Evolutionary conservation across 2,329 filamentous ascomycete species (phyloP).

Genomic region (Fusarium aywerte): DNA sequence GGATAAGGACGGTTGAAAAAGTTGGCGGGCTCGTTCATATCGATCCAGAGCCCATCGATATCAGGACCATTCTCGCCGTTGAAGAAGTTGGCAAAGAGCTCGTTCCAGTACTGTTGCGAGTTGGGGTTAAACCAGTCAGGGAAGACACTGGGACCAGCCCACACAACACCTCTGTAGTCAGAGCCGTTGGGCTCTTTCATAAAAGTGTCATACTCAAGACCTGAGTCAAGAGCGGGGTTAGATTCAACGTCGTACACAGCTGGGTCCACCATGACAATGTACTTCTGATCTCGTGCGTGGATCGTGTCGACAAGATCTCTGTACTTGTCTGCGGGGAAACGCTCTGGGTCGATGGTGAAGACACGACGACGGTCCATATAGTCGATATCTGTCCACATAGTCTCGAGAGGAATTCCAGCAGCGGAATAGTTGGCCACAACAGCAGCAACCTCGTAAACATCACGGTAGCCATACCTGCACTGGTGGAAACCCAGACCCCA

Average conservation of each 20-base stretch:
- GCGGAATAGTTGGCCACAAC: conserved; percentile 74
- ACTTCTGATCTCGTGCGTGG: conserved; percentile 74
- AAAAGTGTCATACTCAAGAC: conserved; percentile 58
- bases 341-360: conserved; percentile 72
- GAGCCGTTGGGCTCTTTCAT: conserved; percentile 64
- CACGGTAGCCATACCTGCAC: conserved; percentile 72
- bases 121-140: conserved; percentile 80
- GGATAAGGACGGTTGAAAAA: conserved; percentile 48
- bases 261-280: conserved; percentile 83
- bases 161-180: conserved; percentile 73
- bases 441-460: conserved; percentile 73
- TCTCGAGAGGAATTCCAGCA: conserved; percentile 72
- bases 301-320: conserved; percentile 73
- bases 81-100: conserved; percentile 74
- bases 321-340: conserved; percentile 71
- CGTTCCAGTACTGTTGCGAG: conserved; percentile 74
- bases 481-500: conserved; percentile 72
- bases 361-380: conserved; percentile 51
- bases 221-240: conserved; percentile 50
- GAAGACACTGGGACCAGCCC: conserved; percentile 77
- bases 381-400: conserved; percentile 58
- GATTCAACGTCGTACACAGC: conserved; percentile 66
- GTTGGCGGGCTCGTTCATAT: conserved; percentile 64
- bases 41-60: conserved; percentile 81
- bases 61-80: conserved; percentile 71